phyloP scores from a whole-genome alignment of 2,329 filamentous ascomycete species.

The Fusarium sp. region DNA sequence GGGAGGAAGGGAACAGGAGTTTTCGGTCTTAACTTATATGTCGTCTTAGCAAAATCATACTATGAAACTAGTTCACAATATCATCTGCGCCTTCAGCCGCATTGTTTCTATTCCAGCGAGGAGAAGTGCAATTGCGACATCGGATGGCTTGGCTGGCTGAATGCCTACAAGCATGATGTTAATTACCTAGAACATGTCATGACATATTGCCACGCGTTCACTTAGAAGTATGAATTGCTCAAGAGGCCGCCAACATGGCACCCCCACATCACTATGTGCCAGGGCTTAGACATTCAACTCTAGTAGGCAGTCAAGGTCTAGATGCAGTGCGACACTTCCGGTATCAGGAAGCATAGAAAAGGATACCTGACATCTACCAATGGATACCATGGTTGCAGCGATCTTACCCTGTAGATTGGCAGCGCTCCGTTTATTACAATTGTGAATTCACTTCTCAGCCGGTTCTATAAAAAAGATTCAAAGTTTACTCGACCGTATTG shows the following conservation, averaged over 20 bases:
- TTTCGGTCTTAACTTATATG: conserved; percentile 39
- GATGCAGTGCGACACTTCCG: conserved; percentile 19
- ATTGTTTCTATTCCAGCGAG: neutral
- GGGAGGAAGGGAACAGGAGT: conserved; percentile 39
- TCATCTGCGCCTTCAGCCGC: neutral
- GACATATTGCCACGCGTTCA: conserved; percentile 40
- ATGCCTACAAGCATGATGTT: neutral
- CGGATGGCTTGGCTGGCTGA: neutral
- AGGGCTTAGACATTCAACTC: conserved; percentile 2
- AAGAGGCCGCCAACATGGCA: conserved; percentile 38
- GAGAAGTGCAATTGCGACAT: neutral
- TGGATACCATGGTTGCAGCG: neutral
- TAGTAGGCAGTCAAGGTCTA: neutral
- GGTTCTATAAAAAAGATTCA: neutral
- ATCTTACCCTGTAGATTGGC: conserved; percentile 10
- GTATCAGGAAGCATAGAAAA: conserved; percentile 15
- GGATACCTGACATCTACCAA: conserved; percentile 19
- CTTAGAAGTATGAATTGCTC: neutral
- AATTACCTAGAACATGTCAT: neutral
- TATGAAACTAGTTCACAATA: conserved; percentile 9
- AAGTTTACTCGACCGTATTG: neutral
- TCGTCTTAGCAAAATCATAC: conserved; percentile 16
- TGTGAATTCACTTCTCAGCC: neutral
- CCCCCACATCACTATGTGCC: conserved; percentile 34
- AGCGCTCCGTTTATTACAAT: neutral